Percentiles rank a stretch among this genome's conserved stretches.
Evolutionary conservation across 305 asterid genomes (phyloP).

Genomic region (Fraxinus floribunda): DNA sequence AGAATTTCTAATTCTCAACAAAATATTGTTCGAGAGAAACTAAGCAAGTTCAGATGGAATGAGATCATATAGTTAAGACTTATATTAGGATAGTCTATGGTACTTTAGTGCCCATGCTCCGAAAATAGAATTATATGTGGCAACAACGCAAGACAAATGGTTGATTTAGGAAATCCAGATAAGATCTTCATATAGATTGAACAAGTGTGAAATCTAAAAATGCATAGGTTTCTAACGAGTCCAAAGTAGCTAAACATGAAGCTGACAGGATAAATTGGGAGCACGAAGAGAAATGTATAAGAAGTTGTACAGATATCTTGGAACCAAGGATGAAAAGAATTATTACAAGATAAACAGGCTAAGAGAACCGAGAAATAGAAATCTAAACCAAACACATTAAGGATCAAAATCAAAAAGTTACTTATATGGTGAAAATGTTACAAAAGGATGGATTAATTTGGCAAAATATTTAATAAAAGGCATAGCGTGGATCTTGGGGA

Average conservation of each 20-base stretch:
- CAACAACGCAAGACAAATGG: background rate
- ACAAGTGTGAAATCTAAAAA: background rate
- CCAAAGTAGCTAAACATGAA: slow-evolving; percentile 1
- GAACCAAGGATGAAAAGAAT: background rate
- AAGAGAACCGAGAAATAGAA: background rate
- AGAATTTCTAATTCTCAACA: background rate
- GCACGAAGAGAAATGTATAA: background rate
- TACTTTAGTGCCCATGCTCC: background rate
- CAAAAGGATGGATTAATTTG: background rate
- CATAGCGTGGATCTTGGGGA: background rate
- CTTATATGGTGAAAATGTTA: background rate
- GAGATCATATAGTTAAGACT: background rate
- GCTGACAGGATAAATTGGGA: background rate
- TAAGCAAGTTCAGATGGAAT: background rate
- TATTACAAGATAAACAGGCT: background rate
- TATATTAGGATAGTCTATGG: background rate
- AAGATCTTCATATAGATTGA: background rate
- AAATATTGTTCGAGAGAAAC: background rate
- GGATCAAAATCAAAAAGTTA: background rate
- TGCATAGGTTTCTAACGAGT: background rate
- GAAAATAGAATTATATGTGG: background rate
- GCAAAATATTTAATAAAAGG: background rate
- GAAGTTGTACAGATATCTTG: background rate
- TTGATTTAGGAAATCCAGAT: background rate
- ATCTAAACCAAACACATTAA: background rate